phyloP scores from a whole-genome alignment of 495 filamentous ascomycete genomes.

The Penicillium samsonianum region DNA sequence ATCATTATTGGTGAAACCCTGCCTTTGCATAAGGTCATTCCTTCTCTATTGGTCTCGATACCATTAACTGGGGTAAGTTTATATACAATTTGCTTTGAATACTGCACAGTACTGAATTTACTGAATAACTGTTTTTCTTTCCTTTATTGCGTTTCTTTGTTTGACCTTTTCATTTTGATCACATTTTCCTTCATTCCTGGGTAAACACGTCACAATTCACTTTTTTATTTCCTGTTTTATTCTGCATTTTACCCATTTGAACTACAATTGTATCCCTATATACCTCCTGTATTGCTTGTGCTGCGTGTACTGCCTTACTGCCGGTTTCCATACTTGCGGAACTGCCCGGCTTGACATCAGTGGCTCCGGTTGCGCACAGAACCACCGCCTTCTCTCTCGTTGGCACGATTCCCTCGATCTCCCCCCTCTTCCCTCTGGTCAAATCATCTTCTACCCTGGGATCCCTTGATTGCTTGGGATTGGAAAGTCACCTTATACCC shows the following conservation, averaged over 20 bases:
- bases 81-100: background rate
- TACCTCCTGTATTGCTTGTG: background rate
- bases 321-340: slow-evolving; percentile 19
- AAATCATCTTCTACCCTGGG: slow-evolving; percentile 34
- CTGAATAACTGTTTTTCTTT: too few species aligned
- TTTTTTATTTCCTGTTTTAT: background rate
- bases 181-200: slow-evolving; percentile 10
- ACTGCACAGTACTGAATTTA: background rate
- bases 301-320: slow-evolving; percentile 1
- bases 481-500: slow-evolving; percentile 19
- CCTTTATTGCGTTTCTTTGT: background rate
- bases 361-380: slow-evolving; percentile 32
- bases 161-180: background rate
- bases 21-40: slow-evolving; percentile 7
- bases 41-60: slow-evolving; percentile 8
- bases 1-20: slow-evolving; percentile 16
- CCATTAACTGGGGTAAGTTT: slow-evolving; percentile 4
- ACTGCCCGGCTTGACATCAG: slow-evolving; percentile 40
- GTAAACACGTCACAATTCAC: slow-evolving; percentile 15
- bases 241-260: background rate
- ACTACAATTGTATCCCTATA: slow-evolving; percentile 1
- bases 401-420: slow-evolving; percentile 30
- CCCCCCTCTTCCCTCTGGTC: slow-evolving; percentile 26
- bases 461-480: slow-evolving; percentile 25
- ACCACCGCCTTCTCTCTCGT: slow-evolving; percentile 27